phyloP scores from a whole-genome alignment of 2,329 filamentous ascomycete genomes.

The Byssochlamys sp. region DNA sequence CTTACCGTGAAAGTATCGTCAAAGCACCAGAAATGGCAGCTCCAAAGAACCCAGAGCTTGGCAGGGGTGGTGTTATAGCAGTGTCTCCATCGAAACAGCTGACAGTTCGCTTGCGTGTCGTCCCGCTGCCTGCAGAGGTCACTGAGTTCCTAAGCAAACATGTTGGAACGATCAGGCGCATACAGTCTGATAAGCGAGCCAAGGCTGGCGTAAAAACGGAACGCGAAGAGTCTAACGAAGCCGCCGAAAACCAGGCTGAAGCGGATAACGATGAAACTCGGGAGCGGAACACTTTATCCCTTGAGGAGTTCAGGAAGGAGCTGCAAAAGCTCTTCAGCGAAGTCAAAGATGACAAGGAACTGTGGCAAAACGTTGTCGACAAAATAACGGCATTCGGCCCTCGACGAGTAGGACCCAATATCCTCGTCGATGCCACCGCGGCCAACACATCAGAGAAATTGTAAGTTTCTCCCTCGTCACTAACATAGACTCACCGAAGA shows the following conservation, averaged over 20 bases:
- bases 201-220: slow-evolving; percentile 34
- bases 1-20: slow-evolving; percentile 87
- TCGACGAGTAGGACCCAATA: slow-evolving; percentile 71
- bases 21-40: slow-evolving; percentile 83
- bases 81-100: slow-evolving; percentile 79
- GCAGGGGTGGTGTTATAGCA: slow-evolving; percentile 67
- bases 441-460: slow-evolving; percentile 63
- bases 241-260: slow-evolving; percentile 28
- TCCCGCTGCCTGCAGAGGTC: slow-evolving; percentile 66
- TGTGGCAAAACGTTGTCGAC: slow-evolving; percentile 68
- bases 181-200: slow-evolving; percentile 62
- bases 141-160: slow-evolving; percentile 82
- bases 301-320: slow-evolving; percentile 67
- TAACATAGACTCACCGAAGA: background rate
- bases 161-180: slow-evolving; percentile 62
- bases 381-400: slow-evolving; percentile 87
- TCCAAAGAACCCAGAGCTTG: slow-evolving; percentile 73
- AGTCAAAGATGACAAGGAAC: slow-evolving; percentile 59
- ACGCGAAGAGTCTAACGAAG: slow-evolving; percentile 28
- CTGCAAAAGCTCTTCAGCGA: slow-evolving; percentile 57
- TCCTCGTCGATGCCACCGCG: slow-evolving; percentile 74
- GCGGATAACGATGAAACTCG: slow-evolving; percentile 50
- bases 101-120: slow-evolving; percentile 63
- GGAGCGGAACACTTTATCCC: slow-evolving; percentile 54
- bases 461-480: slow-evolving; percentile 36